A percentile compares a stretch with the other conserved stretches of the same genome.
phyloP scores from a whole-genome alignment of 148 eudicot species.

The Rhododendron simsii region DNA sequence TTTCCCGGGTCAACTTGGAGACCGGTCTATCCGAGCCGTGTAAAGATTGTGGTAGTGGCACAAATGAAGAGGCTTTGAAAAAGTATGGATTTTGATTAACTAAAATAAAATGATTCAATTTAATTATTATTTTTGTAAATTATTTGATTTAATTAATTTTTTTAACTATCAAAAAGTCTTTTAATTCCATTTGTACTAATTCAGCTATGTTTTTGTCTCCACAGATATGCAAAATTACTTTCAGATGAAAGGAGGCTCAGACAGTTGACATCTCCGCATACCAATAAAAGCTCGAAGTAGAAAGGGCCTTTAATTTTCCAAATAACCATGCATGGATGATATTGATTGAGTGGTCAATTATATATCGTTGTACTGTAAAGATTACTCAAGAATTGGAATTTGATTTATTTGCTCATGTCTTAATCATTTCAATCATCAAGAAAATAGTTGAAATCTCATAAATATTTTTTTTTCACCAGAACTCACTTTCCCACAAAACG shows the following conservation, averaged over 20 bases:
- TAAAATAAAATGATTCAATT: background rate
- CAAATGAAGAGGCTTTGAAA: slow-evolving; percentile 33
- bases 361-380: background rate
- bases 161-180: background rate
- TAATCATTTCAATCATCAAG: background rate
- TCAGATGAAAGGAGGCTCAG: slow-evolving; percentile 37
- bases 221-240: slow-evolving; percentile 44
- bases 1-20: slow-evolving; percentile 32
- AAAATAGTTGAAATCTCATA: no score
- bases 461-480: no score
- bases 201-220: background rate
- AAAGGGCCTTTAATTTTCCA: no score
- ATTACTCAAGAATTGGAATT: background rate
- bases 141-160: background rate
- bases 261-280: background rate
- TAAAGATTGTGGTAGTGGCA: slow-evolving; percentile 31
- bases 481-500: no score
- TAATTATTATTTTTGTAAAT: background rate
- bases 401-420: background rate
- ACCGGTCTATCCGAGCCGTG: slow-evolving; percentile 24
- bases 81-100: slow-evolving; percentile 6
- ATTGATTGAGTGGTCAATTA: no score
- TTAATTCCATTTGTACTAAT: background rate
- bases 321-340: no score
- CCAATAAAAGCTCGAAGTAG: background rate